Base-by-base conservation (phyloP, 225 moss, liverwort and hornwort genomes). In the Bryoerythrophyllum caledonicum region DNA sequence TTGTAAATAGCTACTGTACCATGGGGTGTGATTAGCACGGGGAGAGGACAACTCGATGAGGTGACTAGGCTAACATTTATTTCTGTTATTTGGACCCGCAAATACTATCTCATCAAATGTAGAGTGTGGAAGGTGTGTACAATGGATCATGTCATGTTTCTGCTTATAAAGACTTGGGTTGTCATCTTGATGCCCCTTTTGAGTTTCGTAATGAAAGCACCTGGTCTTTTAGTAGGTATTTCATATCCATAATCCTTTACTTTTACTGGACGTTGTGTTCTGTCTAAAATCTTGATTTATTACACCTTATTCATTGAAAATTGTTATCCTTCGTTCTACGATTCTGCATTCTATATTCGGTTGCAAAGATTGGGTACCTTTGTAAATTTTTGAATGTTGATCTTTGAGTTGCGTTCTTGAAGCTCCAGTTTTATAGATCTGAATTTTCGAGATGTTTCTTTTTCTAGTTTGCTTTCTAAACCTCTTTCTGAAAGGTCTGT, bases 1-100 rank as follows among this genome's bases (percentile, higher is more conserved):
- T 68, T 89, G 89, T 89, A 89, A 75, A 89, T 86, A 89, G 77
- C 82, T 89, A 80, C 82, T 89, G 89, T 89, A 89, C 79, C 84
- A 89, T 89, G 80, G 80, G 61, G 82, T 79, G 79, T 81, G 79
- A 67, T 63, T 69, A 63, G 78, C 65, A 71, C 60, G 53, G 72
- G 55, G 73, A 55, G 78, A 67, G 74, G 80, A 68, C 75, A 76
- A 65, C 76, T 76, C 60, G 65, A 65, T 57, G 51, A 72, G 65
- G 75, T 49, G 60, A 46, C 72, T 70, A 74, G 80, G 65, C 70
- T 76, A 60, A 73, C 80, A 82, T 85, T 85, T 75, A 82, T 85
- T 80, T 82, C 87, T 82, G 87, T 76, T 82, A 68, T 82, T 69
- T 82, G 75, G 82, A 85, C 75, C 3, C 72, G 60, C 78, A 62